phyloP scores from a whole-genome alignment of 164 flowering plant species.

The Amborella trichopoda region DNA sequence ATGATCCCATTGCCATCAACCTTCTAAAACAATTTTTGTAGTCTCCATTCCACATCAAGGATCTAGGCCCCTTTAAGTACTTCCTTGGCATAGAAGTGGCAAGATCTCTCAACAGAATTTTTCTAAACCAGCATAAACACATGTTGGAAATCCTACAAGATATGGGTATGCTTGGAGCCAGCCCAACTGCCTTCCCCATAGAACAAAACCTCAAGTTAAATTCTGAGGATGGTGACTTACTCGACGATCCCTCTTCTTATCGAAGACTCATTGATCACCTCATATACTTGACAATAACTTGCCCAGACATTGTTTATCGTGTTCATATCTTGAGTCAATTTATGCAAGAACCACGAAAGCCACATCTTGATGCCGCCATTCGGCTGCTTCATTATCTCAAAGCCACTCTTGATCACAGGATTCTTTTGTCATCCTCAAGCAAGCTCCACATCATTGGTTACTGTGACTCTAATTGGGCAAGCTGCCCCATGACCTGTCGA shows the following conservation, averaged over 20 bases:
- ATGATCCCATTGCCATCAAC: not conserved
- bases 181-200: not conserved
- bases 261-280: not conserved
- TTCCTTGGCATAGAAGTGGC: not conserved
- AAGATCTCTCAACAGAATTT: not conserved
- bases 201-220: not conserved
- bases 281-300: not conserved
- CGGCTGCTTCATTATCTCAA: not conserved
- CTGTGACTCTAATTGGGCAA: slow-evolving; percentile 2
- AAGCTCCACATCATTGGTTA: not conserved
- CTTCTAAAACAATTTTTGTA: not conserved
- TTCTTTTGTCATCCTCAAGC: not conserved
- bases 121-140: not conserved
- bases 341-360: not conserved
- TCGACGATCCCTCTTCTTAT: not conserved
- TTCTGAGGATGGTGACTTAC: not conserved
- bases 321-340: not conserved
- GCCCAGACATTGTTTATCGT: not conserved
- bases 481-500: not conserved
- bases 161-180: not conserved
- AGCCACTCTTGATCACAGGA: not conserved
- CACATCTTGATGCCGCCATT: not conserved
- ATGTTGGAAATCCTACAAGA: not conserved
- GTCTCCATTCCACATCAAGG: not conserved
- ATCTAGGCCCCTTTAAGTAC: not conserved